Conservation (phyloP, 1,284 basidiomycete species). For the Earliella scabrosa region DNA sequence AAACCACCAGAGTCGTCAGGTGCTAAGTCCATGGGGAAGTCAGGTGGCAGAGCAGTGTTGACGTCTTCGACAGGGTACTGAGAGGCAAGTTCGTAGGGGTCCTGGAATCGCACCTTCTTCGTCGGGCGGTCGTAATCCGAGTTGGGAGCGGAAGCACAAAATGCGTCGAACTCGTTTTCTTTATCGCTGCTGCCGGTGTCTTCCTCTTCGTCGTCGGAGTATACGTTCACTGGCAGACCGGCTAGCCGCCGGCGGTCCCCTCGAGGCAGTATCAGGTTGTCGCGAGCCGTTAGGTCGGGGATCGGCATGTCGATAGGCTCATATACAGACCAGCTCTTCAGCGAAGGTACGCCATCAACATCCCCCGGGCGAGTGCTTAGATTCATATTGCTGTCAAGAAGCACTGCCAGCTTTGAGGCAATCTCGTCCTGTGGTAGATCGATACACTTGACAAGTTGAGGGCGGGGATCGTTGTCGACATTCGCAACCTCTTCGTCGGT, state of each 20-base stretch:
- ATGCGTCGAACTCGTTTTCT: conserved; percentile 2
- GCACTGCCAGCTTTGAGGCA: not conserved
- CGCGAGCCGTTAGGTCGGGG: no score
- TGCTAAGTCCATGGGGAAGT: not conserved
- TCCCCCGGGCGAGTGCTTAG: conserved; percentile 7
- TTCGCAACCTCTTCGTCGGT: conserved; percentile 49
- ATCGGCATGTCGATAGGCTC: no score
- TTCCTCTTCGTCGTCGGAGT: conserved; percentile 8
- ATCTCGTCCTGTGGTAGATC: conserved; percentile 17
- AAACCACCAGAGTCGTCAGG: conserved; percentile 30
- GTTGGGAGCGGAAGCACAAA: not conserved
- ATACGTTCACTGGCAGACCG: conserved; percentile 8
- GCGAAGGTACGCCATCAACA: conserved; percentile 12
- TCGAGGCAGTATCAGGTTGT: conserved; percentile 28
- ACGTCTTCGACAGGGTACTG: no score
- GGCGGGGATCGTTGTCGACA: conserved; percentile 25
- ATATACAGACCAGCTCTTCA: conserved; percentile 1
- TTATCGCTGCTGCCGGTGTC: conserved; percentile 7
- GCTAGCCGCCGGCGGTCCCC: conserved; percentile 26
- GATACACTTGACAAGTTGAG: conserved; percentile 15
- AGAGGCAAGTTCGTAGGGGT: no score
- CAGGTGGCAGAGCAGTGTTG: no score
- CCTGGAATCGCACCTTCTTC: conserved; percentile 19
- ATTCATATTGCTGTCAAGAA: conserved; percentile 13
- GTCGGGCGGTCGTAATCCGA: conserved; percentile 2